Evolutionary conservation across 164 flowering plant genomes (phyloP), one percentile per base, ranked within the genome.

Genomic region (Protea cynaroides): DNA sequence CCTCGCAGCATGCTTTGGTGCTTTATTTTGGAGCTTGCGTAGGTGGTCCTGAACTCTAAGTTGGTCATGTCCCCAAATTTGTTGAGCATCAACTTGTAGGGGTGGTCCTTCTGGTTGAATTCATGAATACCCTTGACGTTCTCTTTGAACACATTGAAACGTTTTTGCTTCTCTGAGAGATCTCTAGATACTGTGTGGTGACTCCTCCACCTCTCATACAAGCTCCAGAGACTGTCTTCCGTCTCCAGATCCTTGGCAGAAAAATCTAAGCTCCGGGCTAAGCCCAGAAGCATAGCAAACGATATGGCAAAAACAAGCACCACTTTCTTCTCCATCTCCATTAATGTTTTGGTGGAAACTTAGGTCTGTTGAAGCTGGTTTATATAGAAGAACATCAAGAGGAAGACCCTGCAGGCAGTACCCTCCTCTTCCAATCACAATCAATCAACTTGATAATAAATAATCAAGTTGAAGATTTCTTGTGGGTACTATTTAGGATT

Each of bases 31-130:
- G 88, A 84, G 40, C 84, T 74, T 17, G 85, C 87, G 52, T 76
- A 82, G 15, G 66, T n/a, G 51, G 23, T 29, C 34, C 34, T 29
- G 34, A 29, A 29, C 34, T 29, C 34, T 2, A 2, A 5, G 34
- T 29, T 29, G 34, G 34, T 29, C 34, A 29, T 29, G 34, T 29
- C 34, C 5, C 4, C 34, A 5, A 29, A 29, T 3, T 29, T 66
- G 63, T 66, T 75, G 77, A 86, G 84, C 62, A 84, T 88, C 52
- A 78, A 82, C 72, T 69, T 82, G 10, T 88, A 84, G 85, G 84
- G 70, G 70, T 86, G 86, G 10, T 80, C 92, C 52, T 76, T 84
- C 80, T 76, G 80, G 79, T 86, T 86, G 59, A 84, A 71, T 57
- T 75, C 83, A 81, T 76, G 81, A 86, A 29, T 29, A 5, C 5